A percentile compares a stretch with the other conserved stretches of the same genome.
phyloP scores from a whole-genome alignment of 1,284 basidiomycete species.

The Coniferiporia sulphurascens region DNA sequence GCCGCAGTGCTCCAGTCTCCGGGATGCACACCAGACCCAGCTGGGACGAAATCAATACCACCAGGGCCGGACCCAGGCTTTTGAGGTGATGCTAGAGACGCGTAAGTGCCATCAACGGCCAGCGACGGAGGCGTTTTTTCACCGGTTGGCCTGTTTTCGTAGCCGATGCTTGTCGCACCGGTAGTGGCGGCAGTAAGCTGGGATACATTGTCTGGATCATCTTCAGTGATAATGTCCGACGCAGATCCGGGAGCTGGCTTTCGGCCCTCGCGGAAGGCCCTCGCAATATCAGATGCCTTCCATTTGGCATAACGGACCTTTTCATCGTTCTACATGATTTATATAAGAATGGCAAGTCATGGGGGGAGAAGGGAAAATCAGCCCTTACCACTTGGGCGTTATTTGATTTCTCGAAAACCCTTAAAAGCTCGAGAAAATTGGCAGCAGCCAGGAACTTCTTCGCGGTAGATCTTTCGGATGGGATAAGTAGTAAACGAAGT shows the following conservation, averaged over 20 bases:
- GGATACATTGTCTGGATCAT: neutral
- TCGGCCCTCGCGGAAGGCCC: slow-evolving; percentile 83
- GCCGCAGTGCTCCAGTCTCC: slow-evolving; percentile 60
- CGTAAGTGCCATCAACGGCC: neutral
- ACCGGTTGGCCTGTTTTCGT: slow-evolving; percentile 3
- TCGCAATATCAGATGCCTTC: slow-evolving; percentile 88
- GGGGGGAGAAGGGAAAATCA: slow-evolving; percentile 19
- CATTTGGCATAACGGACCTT: slow-evolving; percentile 89
- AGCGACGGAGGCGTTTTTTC: neutral
- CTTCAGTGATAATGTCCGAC: slow-evolving; percentile 20
- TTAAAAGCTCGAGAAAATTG: slow-evolving; percentile 82
- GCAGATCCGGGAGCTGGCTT: slow-evolving; percentile 62
- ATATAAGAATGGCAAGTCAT: slow-evolving; percentile 12
- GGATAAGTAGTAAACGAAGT: slow-evolving; percentile 1
- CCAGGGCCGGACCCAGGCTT: neutral
- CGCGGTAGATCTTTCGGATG: slow-evolving; percentile 63
- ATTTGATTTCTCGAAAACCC: slow-evolving; percentile 62
- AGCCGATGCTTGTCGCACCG: slow-evolving; percentile 1
- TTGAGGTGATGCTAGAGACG: slow-evolving; percentile 1
- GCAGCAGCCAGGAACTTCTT: slow-evolving; percentile 86
- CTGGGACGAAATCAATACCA: neutral
- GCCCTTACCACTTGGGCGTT: slow-evolving; percentile 35
- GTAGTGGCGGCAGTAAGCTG: neutral
- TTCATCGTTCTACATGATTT: slow-evolving; percentile 49
- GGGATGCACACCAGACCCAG: slow-evolving; percentile 32